Conservation (phyloP, 73 alveolate species). For the Symbiodinium natans region DNA sequence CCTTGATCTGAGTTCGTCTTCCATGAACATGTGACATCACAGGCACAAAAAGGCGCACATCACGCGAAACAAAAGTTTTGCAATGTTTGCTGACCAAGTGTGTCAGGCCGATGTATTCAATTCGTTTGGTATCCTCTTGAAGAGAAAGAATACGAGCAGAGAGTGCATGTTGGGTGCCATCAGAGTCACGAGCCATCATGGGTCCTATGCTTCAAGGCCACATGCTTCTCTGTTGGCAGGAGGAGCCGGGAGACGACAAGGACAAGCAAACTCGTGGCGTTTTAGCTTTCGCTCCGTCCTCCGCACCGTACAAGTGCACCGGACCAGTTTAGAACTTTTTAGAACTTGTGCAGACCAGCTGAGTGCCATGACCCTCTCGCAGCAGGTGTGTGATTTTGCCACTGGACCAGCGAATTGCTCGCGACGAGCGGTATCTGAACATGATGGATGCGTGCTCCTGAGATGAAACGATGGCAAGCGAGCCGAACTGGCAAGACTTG, state of each 20-base stretch:
- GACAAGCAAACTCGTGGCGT: constrained; percentile 97
- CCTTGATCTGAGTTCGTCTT: no score
- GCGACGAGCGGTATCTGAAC: constrained; percentile 73
- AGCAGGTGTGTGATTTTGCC: constrained; percentile 96
- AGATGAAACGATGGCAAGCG: no score
- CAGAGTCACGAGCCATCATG: no score
- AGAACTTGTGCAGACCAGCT: background rate
- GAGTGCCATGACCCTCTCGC: background rate
- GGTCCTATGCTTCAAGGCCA: background rate
- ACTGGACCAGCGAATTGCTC: constrained; percentile 94
- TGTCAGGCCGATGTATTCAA: no score
- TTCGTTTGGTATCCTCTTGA: no score
- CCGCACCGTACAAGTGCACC: constrained; percentile 97
- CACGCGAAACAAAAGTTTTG: no score
- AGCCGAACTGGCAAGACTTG: no score
- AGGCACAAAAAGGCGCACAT: no score
- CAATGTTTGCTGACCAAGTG: no score
- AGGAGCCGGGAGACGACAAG: constrained; percentile 32
- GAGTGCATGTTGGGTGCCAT: background rate
- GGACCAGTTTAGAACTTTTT: background rate
- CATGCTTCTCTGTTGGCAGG: background rate
- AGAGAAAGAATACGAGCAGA: background rate
- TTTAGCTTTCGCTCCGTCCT: constrained; percentile 97
- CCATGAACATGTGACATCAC: no score
- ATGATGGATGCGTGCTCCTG: constrained; percentile 37